These are phyloP conservation scores for Luvunga scandens DNA, from an alignment of 345 rosid species.

Conservation along the genomic window DNA sequence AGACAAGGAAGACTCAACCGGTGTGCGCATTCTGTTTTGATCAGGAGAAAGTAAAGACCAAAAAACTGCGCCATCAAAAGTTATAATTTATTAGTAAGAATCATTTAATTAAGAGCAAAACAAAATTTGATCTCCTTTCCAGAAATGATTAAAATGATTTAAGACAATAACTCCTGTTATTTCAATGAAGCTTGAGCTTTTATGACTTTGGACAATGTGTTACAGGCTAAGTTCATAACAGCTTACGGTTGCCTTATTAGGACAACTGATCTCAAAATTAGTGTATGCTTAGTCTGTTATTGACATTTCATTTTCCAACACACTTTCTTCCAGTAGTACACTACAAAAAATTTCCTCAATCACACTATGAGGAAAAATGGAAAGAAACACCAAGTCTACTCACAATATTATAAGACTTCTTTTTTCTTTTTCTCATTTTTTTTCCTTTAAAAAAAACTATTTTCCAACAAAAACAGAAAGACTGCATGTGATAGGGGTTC, in stretches of 20 bases:
- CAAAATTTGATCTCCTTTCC: background rate
- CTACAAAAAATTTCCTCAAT: background rate
- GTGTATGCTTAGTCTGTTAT: background rate
- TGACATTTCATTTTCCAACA: background rate
- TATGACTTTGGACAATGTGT: background rate
- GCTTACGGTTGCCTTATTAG: background rate
- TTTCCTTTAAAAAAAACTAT: too few species aligned
- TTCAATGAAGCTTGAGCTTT: background rate
- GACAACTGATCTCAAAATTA: background rate
- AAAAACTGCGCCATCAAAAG: constrained; percentile 46
- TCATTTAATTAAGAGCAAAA: background rate
- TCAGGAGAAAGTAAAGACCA: constrained; percentile 80
- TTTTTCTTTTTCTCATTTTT: too few species aligned
- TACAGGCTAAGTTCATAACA: background rate
- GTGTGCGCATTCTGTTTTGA: constrained; percentile 44
- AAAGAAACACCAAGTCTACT: background rate
- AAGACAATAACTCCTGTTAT: background rate
- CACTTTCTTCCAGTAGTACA: background rate
- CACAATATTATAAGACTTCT: background rate
- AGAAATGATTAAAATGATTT: background rate
- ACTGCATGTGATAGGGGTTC: background rate
- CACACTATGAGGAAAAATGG: background rate
- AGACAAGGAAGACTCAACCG: constrained; percentile 76
- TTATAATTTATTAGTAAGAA: constrained; percentile 2
- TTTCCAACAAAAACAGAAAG: background rate